phyloP scores from a whole-genome alignment of 805 yeast genomes.

The Schwanniomyces sp. region DNA sequence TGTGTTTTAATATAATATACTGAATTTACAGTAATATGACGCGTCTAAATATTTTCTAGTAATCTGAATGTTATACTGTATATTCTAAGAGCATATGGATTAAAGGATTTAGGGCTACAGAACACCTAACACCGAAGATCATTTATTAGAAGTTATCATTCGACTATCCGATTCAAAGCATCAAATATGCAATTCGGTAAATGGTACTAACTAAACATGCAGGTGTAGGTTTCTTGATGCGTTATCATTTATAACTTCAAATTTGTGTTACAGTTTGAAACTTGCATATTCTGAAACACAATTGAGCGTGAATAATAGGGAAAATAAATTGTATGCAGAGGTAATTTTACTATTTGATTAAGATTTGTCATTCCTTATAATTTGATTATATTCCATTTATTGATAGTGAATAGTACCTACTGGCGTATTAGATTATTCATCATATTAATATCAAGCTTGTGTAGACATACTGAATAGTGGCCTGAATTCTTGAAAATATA shows the following conservation, averaged over 20 bases:
- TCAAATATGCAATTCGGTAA: neutral
- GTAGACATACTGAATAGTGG: neutral
- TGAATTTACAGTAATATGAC: neutral
- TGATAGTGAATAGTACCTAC: neutral
- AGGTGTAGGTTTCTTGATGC: neutral
- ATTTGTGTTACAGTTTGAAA: neutral
- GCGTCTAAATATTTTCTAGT: neutral
- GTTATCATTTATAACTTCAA: neutral
- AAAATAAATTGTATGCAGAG: neutral
- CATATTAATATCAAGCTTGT: neutral
- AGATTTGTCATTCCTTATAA: neutral
- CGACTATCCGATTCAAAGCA: too few relatives aligned
- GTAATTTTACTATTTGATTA: neutral
- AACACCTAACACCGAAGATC: too few relatives aligned
- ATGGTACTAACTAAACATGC: neutral
- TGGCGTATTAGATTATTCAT: neutral
- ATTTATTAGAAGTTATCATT: too few relatives aligned
- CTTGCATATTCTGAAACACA: conserved; percentile 1
- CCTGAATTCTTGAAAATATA: neutral
- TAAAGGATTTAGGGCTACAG: too few relatives aligned
- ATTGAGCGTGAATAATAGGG: neutral
- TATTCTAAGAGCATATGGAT: too few relatives aligned
- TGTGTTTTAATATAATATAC: neutral
- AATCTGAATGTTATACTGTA: too few relatives aligned
- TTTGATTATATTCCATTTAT: neutral